Evolutionary conservation across 2,329 filamentous ascomycete genomes (phyloP).

Genomic region (Fusarium gaditjirri): DNA sequence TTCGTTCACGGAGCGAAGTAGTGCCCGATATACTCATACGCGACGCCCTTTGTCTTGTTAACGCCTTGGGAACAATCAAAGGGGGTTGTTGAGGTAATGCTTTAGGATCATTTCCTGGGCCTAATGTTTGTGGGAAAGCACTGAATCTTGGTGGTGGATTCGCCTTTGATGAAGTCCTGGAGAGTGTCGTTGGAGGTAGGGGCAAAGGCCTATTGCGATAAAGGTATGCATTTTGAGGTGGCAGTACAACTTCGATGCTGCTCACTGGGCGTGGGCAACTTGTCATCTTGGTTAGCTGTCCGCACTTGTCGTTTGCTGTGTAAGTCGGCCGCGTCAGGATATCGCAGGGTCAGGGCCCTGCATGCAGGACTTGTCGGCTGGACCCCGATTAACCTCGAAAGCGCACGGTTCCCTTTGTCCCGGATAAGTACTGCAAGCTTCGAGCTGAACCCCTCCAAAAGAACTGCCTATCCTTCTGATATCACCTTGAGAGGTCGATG

Average conservation of each 20-base stretch:
- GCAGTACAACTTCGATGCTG: constrained; percentile 32
- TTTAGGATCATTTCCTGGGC: constrained; percentile 37
- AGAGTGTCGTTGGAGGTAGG: constrained; percentile 27
- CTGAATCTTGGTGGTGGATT: constrained; percentile 28
- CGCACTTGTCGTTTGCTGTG: constrained; percentile 1
- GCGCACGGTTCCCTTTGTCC: constrained; percentile 24
- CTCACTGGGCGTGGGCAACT: constrained; percentile 26
- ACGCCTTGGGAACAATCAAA: constrained; percentile 12
- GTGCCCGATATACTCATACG: constrained; percentile 34
- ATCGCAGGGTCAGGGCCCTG: constrained; percentile 18
- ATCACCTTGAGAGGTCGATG: background rate
- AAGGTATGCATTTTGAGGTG: constrained; percentile 39
- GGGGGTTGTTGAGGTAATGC: constrained; percentile 28
- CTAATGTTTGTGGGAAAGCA: constrained; percentile 28
- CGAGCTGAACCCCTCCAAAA: constrained; percentile 2
- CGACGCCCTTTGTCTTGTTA: constrained; percentile 30
- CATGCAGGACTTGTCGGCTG: constrained; percentile 24
- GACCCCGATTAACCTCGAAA: constrained; percentile 10
- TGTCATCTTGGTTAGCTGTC: constrained; percentile 20
- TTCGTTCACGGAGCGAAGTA: constrained; percentile 34
- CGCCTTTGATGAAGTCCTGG: constrained; percentile 12
- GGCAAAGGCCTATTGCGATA: constrained; percentile 39
- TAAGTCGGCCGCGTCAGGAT: constrained; percentile 1
- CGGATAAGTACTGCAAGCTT: constrained; percentile 5
- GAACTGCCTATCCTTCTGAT: background rate